A percentile compares a stretch with the other conserved stretches of the same genome.
Conservation (phyloP, 108 stramenopile species). For the Skeletonema marinoi region DNA sequence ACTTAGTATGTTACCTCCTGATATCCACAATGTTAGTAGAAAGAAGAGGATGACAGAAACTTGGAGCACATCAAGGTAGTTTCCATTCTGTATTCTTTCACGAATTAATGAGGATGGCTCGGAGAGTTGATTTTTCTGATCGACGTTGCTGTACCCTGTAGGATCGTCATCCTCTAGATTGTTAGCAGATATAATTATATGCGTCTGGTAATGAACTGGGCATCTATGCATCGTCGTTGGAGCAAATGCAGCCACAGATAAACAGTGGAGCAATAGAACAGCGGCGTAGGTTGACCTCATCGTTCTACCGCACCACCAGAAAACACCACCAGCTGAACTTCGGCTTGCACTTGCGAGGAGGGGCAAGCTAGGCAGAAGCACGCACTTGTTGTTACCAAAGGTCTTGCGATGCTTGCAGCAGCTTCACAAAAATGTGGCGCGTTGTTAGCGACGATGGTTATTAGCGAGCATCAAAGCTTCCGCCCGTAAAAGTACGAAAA, state of each 20-base stretch:
- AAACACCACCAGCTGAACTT: background rate
- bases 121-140: background rate
- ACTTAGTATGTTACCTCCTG: conserved; percentile 11
- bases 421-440: background rate
- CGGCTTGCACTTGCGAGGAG: too few species aligned
- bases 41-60: conserved; percentile 15
- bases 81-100: conserved; percentile 11
- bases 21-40: conserved; percentile 19
- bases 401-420: too few species aligned
- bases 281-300: background rate
- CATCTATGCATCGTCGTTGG: background rate
- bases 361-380: too few species aligned
- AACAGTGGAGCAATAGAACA: background rate
- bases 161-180: background rate
- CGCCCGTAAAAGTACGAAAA: too few species aligned
- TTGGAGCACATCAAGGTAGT: conserved; percentile 19
- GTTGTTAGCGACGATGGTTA: background rate
- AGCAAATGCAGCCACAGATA: background rate
- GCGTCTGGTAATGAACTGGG: background rate
- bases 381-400: too few species aligned
- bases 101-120: background rate
- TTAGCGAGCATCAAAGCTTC: background rate
- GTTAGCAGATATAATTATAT: background rate
- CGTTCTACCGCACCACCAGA: background rate
- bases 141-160: background rate